Conservation (phyloP, 2,329 filamentous ascomycete genomes). For the Scedosporium apiospermum region DNA sequence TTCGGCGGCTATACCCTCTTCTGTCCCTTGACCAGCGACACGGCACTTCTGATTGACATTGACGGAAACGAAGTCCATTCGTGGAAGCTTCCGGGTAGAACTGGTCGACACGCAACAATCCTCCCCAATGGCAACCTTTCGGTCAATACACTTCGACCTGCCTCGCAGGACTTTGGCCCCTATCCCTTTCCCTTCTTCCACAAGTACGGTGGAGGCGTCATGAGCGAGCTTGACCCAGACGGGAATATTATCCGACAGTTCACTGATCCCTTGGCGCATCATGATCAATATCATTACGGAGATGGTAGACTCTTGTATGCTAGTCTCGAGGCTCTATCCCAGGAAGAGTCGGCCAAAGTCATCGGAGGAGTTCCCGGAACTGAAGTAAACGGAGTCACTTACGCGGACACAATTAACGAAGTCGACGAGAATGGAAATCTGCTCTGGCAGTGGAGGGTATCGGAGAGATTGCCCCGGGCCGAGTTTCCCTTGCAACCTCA, state of each 20-base stretch:
- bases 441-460: conserved; percentile 20
- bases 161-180: conserved; percentile 1
- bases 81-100: conserved; percentile 19
- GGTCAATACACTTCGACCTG: conserved; percentile 17
- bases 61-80: conserved; percentile 18
- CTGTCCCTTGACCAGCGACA: conserved; percentile 18
- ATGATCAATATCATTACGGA: conserved; percentile 19
- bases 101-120: conserved; percentile 18
- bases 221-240: conserved; percentile 17
- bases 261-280: conserved; percentile 16
- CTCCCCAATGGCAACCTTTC: conserved; percentile 19
- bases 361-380: conserved; percentile 16
- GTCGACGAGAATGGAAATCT: conserved; percentile 15
- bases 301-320: conserved; percentile 18
- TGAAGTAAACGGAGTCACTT: conserved; percentile 17
- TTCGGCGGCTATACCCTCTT: conserved; percentile 20
- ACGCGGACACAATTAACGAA: conserved; percentile 20
- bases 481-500: conserved; percentile 19
- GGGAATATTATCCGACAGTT: conserved; percentile 18
- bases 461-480: conserved; percentile 15
- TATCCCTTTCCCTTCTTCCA: conserved; percentile 20
- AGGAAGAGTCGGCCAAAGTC: conserved; percentile 16
- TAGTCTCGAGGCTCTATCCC: conserved; percentile 17
- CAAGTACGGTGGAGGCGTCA: conserved; percentile 20
- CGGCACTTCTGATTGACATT: conserved; percentile 17